phyloP scores from a whole-genome alignment of 148 eudicot genomes.

The Heliosperma pusillum region DNA sequence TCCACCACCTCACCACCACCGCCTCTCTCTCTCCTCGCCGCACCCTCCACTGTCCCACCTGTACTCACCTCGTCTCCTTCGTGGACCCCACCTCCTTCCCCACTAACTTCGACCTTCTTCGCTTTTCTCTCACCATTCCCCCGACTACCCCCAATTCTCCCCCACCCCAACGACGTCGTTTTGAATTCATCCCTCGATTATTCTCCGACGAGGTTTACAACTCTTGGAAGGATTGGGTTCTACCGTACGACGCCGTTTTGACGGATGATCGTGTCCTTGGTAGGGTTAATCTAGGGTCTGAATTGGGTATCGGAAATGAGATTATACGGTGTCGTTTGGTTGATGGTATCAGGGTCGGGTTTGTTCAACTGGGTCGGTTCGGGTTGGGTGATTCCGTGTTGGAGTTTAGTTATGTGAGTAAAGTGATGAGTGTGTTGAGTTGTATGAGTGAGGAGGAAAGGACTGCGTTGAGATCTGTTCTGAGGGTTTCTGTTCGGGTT shows the following conservation, averaged over 20 bases:
- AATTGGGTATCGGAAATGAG: conserved; percentile 3
- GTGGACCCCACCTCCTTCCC: conserved; percentile 57
- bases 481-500: conserved; percentile 29
- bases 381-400: conserved; percentile 27
- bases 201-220: conserved; percentile 52
- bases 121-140: conserved; percentile 38
- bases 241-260: conserved; percentile 38
- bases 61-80: conserved; percentile 61
- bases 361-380: conserved; percentile 46
- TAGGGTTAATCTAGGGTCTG: conserved; percentile 19
- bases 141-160: conserved; percentile 5
- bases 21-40: conserved; percentile 37
- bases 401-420: conserved; percentile 46
- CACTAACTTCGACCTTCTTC: conserved; percentile 81
- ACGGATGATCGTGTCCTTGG: conserved; percentile 36
- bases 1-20: conserved; percentile 48
- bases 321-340: conserved; percentile 33
- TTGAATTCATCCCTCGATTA: conserved; percentile 20
- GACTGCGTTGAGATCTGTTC: conserved; percentile 37
- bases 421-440: conserved; percentile 47
- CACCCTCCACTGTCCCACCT: conserved; percentile 66
- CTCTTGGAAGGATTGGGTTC: conserved; percentile 65
- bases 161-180: conserved; percentile 14
- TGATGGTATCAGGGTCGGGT: conserved; percentile 40
- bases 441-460: conserved; percentile 45